phyloP scores from a whole-genome alignment of 148 eudicot species.

The Dianthus caryophyllus region DNA sequence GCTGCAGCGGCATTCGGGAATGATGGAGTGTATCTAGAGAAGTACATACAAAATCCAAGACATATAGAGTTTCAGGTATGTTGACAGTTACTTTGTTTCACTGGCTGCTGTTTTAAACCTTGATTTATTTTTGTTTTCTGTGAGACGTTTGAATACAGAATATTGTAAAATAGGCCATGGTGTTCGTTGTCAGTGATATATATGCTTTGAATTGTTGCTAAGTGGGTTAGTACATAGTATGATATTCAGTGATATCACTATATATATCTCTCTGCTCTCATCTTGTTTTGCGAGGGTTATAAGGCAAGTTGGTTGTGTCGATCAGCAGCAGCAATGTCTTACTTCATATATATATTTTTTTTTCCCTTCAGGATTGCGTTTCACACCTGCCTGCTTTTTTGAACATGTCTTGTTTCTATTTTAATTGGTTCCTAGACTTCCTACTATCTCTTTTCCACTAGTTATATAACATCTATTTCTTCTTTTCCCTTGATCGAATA shows the following conservation, averaged over 20 bases:
- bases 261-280: neutral
- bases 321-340: no score
- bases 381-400: no score
- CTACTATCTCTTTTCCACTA: no score
- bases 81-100: neutral
- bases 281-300: neutral
- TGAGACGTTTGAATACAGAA: neutral
- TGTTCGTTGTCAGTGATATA: neutral
- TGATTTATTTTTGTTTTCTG: neutral
- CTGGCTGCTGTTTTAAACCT: conserved; percentile 3
- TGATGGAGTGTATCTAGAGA: conserved; percentile 97
- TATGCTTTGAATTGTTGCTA: neutral
- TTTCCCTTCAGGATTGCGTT: no score
- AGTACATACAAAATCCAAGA: conserved; percentile 84
- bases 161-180: neutral
- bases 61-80: conserved; percentile 98
- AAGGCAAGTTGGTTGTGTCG: no score
- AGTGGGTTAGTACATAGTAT: neutral
- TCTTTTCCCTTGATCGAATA: no score
- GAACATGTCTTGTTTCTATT: no score
- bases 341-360: no score
- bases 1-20: conserved; percentile 99
- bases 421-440: no score
- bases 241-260: neutral
- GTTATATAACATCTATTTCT: no score